phyloP scores from a whole-genome alignment of 2,329 filamentous ascomycete genomes.

The Graphium sp. region DNA sequence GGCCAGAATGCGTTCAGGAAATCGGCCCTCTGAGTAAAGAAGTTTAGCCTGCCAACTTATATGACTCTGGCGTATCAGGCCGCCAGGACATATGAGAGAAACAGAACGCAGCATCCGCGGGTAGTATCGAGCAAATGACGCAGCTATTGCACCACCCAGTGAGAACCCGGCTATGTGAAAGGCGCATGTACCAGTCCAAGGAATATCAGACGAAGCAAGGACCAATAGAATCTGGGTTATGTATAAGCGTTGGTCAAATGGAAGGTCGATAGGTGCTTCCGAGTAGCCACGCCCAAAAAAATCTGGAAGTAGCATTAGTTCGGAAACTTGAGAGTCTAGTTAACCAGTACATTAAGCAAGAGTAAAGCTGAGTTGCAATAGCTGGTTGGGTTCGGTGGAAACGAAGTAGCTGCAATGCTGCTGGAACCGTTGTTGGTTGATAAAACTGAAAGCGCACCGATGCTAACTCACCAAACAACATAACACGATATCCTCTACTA shows the following conservation, averaged over 20 bases:
- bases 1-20: slow-evolving; percentile 43
- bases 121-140: slow-evolving; percentile 53
- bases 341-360: no score
- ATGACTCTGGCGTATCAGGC: slow-evolving; percentile 47
- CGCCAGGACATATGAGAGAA: slow-evolving; percentile 50
- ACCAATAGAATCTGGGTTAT: slow-evolving; percentile 47
- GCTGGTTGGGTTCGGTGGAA: no score
- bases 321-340: no score
- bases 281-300: slow-evolving; percentile 66
- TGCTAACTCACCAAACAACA: slow-evolving; percentile 49
- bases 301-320: slow-evolving; percentile 29
- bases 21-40: slow-evolving; percentile 40
- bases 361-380: no score
- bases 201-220: slow-evolving; percentile 42
- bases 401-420: no score
- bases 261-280: slow-evolving; percentile 42
- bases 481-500: slow-evolving; percentile 52
- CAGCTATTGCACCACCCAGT: slow-evolving; percentile 58
- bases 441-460: no score
- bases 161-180: slow-evolving; percentile 70
- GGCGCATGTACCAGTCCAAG: slow-evolving; percentile 33
- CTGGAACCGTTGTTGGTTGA: no score
- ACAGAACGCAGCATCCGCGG: slow-evolving; percentile 46
- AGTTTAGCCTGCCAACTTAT: slow-evolving; percentile 43
- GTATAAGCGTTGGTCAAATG: slow-evolving; percentile 48